phyloP scores from a whole-genome alignment of 441 rosid species.

The Pelargonium fulgidum region DNA sequence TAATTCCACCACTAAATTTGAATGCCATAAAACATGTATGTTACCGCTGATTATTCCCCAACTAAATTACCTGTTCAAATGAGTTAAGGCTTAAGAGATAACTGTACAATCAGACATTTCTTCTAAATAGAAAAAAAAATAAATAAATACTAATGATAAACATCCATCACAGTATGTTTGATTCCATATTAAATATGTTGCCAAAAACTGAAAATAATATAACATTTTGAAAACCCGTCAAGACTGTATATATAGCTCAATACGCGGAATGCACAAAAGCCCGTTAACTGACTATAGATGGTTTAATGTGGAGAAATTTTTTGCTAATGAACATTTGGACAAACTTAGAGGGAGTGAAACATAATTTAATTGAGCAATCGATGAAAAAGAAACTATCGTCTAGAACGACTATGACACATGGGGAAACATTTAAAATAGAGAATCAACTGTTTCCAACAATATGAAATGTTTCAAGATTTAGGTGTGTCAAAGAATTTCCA shows the following conservation, averaged over 20 bases:
- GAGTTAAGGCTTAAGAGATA: slow-evolving; percentile 13
- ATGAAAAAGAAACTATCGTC: neutral
- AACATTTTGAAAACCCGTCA: neutral
- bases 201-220: neutral
- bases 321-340: neutral
- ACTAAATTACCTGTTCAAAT: slow-evolving; percentile 30
- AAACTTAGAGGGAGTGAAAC: neutral
- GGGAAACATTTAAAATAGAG: neutral
- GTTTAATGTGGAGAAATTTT: neutral
- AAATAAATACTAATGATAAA: neutral
- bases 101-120: slow-evolving; percentile 9
- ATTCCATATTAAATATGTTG: neutral
- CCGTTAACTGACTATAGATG: slow-evolving; percentile 1
- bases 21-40: slow-evolving; percentile 25
- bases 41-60: slow-evolving; percentile 17
- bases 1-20: slow-evolving; percentile 30
- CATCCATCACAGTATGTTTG: neutral
- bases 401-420: neutral
- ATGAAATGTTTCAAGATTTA: neutral
- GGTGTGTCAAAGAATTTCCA: too few species aligned
- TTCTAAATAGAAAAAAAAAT: neutral
- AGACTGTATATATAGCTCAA: neutral
- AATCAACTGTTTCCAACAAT: neutral
- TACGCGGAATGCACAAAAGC: neutral
- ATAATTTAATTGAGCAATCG: neutral